Evolutionary conservation across 192 early-diverging fungal species (phyloP).

Genomic region (Dissophora globulifera): DNA sequence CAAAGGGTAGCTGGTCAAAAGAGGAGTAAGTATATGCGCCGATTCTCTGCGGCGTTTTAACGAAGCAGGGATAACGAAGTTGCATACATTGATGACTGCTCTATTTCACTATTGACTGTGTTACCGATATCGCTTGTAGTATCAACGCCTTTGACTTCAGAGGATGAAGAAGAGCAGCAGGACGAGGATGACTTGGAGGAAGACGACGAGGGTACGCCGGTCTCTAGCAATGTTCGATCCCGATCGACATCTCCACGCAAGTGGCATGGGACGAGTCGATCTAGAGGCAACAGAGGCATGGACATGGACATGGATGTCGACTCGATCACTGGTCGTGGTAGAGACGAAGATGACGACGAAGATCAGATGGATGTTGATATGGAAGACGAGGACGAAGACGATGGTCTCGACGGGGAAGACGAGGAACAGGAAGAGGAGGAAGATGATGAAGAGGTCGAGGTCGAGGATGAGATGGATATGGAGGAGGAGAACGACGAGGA

Average conservation of each 20-base stretch:
- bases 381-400: slow-evolving; percentile 46
- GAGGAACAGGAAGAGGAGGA: slow-evolving; percentile 47
- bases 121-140: no score
- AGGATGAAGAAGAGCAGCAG: slow-evolving; percentile 32
- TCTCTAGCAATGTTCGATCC: neutral
- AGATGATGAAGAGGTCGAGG: slow-evolving; percentile 28
- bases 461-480: slow-evolving; percentile 21
- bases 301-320: slow-evolving; percentile 25
- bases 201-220: slow-evolving; percentile 8
- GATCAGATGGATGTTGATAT: slow-evolving; percentile 48
- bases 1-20: slow-evolving; percentile 8
- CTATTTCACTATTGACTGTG: no score
- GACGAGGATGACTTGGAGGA: slow-evolving; percentile 40
- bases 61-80: no score
- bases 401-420: slow-evolving; percentile 30
- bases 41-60: no score
- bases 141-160: slow-evolving; percentile 30
- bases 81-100: no score
- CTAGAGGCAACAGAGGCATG: slow-evolving; percentile 1
- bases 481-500: slow-evolving; percentile 39
- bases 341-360: slow-evolving; percentile 39
- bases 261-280: neutral
- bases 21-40: slow-evolving; percentile 20
- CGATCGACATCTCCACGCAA: slow-evolving; percentile 29
- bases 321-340: slow-evolving; percentile 9